phyloP scores from a whole-genome alignment of 2,329 filamentous ascomycete species.

The Aspergillus unguis region DNA sequence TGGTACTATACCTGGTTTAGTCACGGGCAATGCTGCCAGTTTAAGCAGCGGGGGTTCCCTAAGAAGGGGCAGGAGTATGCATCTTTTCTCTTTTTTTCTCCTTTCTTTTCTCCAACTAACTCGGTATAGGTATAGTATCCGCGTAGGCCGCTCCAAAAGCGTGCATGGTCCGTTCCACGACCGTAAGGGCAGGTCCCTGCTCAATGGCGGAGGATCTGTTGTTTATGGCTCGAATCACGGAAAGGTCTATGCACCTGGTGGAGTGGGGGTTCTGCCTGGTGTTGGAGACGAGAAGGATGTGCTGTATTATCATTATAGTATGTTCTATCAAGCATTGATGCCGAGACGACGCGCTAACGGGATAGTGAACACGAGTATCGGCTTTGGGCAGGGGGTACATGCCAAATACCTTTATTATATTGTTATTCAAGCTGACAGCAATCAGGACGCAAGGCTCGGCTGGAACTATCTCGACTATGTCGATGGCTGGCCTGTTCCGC shows the following conservation, averaged over 20 bases:
- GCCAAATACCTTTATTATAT: not conserved
- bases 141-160: conserved; percentile 33
- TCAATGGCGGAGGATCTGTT: conserved; percentile 33
- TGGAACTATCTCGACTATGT: conserved; percentile 38
- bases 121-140: conserved; percentile 31
- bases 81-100: not conserved
- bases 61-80: conserved; percentile 31
- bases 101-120: not conserved
- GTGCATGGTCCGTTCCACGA: conserved; percentile 37
- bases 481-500: conserved; percentile 36
- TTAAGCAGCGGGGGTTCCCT: conserved; percentile 25
- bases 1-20: conserved; percentile 43
- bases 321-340: conserved; percentile 8
- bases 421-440: conserved; percentile 1
- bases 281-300: conserved; percentile 28
- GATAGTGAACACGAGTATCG: conserved; percentile 32
- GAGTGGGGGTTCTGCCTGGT: conserved; percentile 31
- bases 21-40: conserved; percentile 37
- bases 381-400: conserved; percentile 28
- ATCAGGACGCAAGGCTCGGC: conserved; percentile 35
- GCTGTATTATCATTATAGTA: conserved; percentile 41
- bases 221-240: conserved; percentile 40
- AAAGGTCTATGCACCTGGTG: conserved; percentile 39
- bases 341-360: not conserved
- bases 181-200: conserved; percentile 23